Percentiles rank a stretch among this genome's conserved stretches.
These are phyloP conservation scores for Astragalus glycyphyllos DNA, from an alignment of 306 rosid species.

Conservation along the genomic window DNA sequence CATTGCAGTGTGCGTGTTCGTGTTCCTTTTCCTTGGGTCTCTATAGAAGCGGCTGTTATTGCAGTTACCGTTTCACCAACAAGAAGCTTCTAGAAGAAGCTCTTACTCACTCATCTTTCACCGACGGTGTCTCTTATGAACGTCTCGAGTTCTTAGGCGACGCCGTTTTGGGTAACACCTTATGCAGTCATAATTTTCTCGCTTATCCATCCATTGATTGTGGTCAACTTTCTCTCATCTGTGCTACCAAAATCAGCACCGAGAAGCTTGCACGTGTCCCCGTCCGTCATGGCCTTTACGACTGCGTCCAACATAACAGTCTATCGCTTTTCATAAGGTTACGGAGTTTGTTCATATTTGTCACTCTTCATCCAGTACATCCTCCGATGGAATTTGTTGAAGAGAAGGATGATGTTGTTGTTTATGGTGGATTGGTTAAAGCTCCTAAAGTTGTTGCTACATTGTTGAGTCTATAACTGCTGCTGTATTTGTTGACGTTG, in stretches of 20 bases:
- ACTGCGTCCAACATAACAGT: constrained; percentile 52
- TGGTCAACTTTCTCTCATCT: constrained; percentile 62
- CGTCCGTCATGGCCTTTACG: constrained; percentile 54
- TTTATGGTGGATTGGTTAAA: constrained; percentile 66
- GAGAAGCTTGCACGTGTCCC: constrained; percentile 89
- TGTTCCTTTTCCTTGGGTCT: no score
- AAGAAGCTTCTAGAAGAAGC: constrained; percentile 73
- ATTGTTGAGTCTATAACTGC: constrained; percentile 81
- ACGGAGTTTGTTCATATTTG: constrained; percentile 55
- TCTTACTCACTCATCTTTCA: constrained; percentile 68
- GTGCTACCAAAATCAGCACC: constrained; percentile 76
- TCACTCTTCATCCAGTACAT: no score
- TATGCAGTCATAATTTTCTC: constrained; percentile 55
- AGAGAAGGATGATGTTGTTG: constrained; percentile 44
- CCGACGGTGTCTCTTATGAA: constrained; percentile 49
- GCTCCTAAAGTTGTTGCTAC: constrained; percentile 91
- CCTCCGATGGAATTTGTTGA: constrained; percentile 52
- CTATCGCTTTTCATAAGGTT: constrained; percentile 50
- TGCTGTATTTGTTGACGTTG: constrained; percentile 68
- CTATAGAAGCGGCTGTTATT: constrained; percentile 29
- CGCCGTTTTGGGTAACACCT: constrained; percentile 55
- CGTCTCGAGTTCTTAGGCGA: constrained; percentile 87
- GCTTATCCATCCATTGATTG: constrained; percentile 57
- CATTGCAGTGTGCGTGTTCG: no score
- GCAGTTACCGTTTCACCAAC: constrained; percentile 53